Evolutionary conservation across 164 flowering plant species (phyloP), one percentile per base, ranked within the genome.

Genomic region (Sedum album): DNA sequence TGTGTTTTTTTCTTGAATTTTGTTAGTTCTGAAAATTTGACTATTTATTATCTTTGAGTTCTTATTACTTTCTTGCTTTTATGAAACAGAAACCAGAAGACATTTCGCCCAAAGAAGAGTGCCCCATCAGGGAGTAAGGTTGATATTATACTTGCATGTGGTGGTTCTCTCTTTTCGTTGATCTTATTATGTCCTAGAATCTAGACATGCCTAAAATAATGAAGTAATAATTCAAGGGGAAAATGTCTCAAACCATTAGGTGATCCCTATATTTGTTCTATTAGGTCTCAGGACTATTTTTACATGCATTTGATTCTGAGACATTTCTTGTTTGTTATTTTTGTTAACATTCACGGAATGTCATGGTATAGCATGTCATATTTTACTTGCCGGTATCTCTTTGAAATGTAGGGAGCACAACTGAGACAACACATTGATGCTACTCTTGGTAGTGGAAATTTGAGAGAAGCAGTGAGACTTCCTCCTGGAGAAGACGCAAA

Each of bases 401-500:
- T 28, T 61, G 20, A 33, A 21, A 17, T 83, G 78, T 80, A 95
- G 99, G 98, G 99, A 67, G 97, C 97, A 51, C 99, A 95, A 70
- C 84, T 95, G 35, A 81, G 94, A 73, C 79, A 90, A 86, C 98
- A 93, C 73, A 95, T 95, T 79, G 99, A 95, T 85, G 98, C 99
- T 55, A 95, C 99, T 57, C 73, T 95, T 21, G 99, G 99, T 46
- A 95, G 99, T 81, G 99, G 99, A 73, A 95, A 95, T 71, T 81
- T 95, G 74, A 82, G 99, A 80, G 99, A 95, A 85, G 99, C 99
- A 30, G 99, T 95, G 39, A 84, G 89, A 65, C 96, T 95, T 71
- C 99, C 99, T 36, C 96, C 99, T 23, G 99, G 99, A 44, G 99
- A 95, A 76, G 99, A 95, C 82, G 74, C 81, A 53, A 90, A 95